phyloP scores from a whole-genome alignment of 2,329 filamentous ascomycete genomes.

The Ceratocystis cubensis region DNA sequence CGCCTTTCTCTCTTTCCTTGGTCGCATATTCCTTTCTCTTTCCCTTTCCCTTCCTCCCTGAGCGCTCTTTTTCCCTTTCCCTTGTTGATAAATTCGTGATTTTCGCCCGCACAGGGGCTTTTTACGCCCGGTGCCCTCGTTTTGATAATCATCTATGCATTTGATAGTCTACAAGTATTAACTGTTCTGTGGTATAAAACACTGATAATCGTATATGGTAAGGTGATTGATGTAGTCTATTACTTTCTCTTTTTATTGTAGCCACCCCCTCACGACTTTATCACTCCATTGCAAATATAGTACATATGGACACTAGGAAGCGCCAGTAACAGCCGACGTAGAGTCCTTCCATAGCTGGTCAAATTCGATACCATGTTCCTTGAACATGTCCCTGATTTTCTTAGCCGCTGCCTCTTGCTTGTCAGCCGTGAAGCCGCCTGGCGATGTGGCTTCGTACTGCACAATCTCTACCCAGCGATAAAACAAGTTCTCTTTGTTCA shows the following conservation, averaged over 20 bases:
- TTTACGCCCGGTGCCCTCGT: not conserved
- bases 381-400: conserved; percentile 65
- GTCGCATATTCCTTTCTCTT: not conserved
- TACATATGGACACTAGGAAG: not conserved
- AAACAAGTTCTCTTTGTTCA: conserved; percentile 82
- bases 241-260: not conserved
- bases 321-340: conserved; percentile 27
- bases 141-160: not conserved
- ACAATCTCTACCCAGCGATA: conserved; percentile 88
- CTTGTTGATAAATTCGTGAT: not conserved
- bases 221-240: not conserved
- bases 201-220: not conserved
- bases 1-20: not conserved
- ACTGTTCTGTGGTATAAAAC: not conserved
- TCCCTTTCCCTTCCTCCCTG: not conserved
- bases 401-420: conserved; percentile 58
- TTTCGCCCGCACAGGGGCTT: not conserved
- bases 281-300: conserved; percentile 24
- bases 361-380: conserved; percentile 65
- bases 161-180: not conserved
- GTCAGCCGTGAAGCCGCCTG: conserved; percentile 65
- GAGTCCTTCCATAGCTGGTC: conserved; percentile 62
- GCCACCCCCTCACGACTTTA: not conserved
- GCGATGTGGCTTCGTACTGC: conserved; percentile 69
- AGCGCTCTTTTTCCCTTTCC: not conserved